Conservation (phyloP, 2,329 filamentous ascomycete species). For the Aspergillus udagawae region DNA sequence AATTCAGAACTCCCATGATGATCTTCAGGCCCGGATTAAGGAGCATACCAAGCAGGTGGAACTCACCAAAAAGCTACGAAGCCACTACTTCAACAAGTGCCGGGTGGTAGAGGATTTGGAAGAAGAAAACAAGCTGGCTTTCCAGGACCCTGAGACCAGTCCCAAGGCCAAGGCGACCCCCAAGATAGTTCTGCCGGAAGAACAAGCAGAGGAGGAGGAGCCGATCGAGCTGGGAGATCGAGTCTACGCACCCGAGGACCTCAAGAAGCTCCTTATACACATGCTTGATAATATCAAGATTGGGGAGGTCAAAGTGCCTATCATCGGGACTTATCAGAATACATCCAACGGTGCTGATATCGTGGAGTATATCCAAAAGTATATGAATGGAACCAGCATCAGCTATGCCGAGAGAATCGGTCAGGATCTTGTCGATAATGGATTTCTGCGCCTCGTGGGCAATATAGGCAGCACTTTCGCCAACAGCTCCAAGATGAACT, state of each 20-base stretch:
- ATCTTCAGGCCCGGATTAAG: conserved; percentile 86
- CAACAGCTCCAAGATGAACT: conserved; percentile 95
- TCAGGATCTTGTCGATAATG: conserved; percentile 81
- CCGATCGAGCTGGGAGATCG: conserved; percentile 88
- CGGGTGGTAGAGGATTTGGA: conserved; percentile 92
- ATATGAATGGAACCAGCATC: conserved; percentile 78
- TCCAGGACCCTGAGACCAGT: conserved; percentile 76
- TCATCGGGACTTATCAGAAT: conserved; percentile 91
- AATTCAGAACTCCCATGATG: conserved; percentile 90
- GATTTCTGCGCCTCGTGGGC: conserved; percentile 84
- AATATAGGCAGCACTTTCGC: conserved; percentile 94
- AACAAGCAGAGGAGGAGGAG: conserved; percentile 69
- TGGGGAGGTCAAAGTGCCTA: conserved; percentile 89
- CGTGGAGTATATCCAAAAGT: conserved; percentile 87
- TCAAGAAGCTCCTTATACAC: conserved; percentile 84
- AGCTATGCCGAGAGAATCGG: conserved; percentile 92
- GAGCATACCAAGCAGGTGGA: conserved; percentile 90
- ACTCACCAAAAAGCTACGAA: conserved; percentile 83
- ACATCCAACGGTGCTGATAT: conserved; percentile 89
- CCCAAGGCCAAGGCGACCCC: conserved; percentile 54
- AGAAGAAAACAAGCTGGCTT: conserved; percentile 97
- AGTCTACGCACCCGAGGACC: conserved; percentile 74
- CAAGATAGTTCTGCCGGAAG: conserved; percentile 81
- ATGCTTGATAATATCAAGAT: conserved; percentile 84
- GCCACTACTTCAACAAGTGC: conserved; percentile 98